Percentiles rank a stretch among this genome's conserved stretches.
These are phyloP conservation scores for Drosera capensis DNA, from an alignment of 148 eudicot species.

Conservation along the genomic window DNA sequence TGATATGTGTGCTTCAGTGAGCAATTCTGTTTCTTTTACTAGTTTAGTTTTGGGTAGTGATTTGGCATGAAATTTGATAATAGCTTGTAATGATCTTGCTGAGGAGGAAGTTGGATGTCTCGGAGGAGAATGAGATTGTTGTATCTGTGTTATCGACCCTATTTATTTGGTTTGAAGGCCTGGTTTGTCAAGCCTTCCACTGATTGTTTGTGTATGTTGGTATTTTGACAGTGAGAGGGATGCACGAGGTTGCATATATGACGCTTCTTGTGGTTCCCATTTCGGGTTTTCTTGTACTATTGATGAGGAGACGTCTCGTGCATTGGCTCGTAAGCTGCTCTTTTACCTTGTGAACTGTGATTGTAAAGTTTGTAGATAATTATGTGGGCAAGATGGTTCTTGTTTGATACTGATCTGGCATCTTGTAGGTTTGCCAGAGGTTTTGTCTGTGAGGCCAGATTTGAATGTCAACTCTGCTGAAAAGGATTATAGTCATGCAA, in stretches of 20 bases:
- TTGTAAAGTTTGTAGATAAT: neutral
- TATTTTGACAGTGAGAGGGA: slow-evolving; percentile 40
- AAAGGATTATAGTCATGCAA: slow-evolving; percentile 29
- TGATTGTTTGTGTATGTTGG: too few relatives aligned
- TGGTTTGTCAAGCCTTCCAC: too few relatives aligned
- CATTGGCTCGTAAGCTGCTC: slow-evolving; percentile 28
- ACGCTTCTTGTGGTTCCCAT: slow-evolving; percentile 46
- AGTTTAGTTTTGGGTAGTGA: too few relatives aligned
- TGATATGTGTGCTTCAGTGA: neutral
- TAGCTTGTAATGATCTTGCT: too few relatives aligned
- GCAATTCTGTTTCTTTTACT: neutral
- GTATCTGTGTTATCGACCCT: too few relatives aligned
- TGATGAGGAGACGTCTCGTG: slow-evolving; percentile 35
- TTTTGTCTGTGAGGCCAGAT: slow-evolving; percentile 59
- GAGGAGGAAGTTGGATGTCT: too few relatives aligned
- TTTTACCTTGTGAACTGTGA: neutral
- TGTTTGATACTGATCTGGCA: slow-evolving; percentile 1
- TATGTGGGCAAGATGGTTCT: neutral
- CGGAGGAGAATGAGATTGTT: too few relatives aligned
- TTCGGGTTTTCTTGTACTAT: slow-evolving; percentile 60
- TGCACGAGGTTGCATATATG: slow-evolving; percentile 61
- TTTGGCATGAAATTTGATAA: too few relatives aligned
- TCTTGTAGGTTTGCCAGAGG: slow-evolving; percentile 55
- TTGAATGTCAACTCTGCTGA: slow-evolving; percentile 19
- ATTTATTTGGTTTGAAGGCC: too few relatives aligned